A percentile compares a stretch with the other conserved stretches of the same genome.
Evolutionary conservation across 768 basidiomycete species (phyloP).

Genomic region (Rhodotorula babjevae): DNA sequence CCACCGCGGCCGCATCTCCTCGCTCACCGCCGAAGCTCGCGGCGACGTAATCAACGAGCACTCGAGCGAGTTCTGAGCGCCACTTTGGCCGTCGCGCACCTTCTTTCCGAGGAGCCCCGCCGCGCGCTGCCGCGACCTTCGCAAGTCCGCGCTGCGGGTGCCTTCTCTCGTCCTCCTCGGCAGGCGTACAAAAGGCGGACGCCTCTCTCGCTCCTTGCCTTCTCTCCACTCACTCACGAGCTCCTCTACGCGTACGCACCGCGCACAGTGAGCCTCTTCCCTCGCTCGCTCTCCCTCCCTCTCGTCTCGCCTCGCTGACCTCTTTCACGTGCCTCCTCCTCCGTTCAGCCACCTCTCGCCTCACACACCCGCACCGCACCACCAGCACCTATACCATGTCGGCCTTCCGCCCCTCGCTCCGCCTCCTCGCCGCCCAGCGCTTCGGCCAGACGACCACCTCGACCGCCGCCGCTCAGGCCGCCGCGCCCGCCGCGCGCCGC

Average conservation of each 20-base stretch:
- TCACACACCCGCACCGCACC: no score
- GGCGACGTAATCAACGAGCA: no score
- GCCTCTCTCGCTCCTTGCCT: background rate
- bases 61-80: no score
- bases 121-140: background rate
- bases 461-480: background rate
- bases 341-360: background rate
- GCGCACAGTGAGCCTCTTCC: background rate
- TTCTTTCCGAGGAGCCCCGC: no score
- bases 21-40: no score
- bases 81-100: no score
- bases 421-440: background rate
- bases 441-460: no score
- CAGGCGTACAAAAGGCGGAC: background rate
- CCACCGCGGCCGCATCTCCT: no score
- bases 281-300: background rate
- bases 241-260: background rate
- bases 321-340: background rate
- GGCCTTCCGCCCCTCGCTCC: background rate
- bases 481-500: background rate
- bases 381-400: background rate
- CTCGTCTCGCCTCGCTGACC: no score
- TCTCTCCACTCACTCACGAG: background rate
- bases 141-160: no score
- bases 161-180: no score